Evolutionary conservation across 176 grass and related monocot species (phyloP).

Genomic region (Eremochloa ophiuroides): DNA sequence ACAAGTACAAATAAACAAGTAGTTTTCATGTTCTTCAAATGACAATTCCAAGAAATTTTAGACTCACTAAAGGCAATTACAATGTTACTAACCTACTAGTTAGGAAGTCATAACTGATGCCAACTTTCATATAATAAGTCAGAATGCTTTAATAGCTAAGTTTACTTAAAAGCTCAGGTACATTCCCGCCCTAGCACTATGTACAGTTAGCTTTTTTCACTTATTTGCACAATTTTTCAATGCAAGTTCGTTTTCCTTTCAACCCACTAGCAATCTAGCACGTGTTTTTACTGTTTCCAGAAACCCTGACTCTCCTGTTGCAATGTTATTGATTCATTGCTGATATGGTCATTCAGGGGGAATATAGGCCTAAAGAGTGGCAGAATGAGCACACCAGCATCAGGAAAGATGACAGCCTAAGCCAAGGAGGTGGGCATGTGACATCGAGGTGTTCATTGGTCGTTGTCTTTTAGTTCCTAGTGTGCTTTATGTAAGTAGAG

Average conservation of each 20-base stretch:
- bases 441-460: background rate
- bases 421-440: background rate
- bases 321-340: background rate
- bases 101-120: background rate
- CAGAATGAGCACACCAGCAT: background rate
- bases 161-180: background rate
- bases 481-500: background rate
- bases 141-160: background rate
- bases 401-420: background rate
- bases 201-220: background rate
- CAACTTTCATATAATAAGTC: background rate
- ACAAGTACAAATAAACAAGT: background rate
- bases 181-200: background rate
- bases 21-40: constrained; percentile 4
- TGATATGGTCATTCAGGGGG: background rate
- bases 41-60: constrained; percentile 2
- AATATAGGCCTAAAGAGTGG: background rate
- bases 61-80: background rate
- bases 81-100: background rate
- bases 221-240: background rate
- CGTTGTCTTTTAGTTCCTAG: background rate
- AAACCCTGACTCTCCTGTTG: background rate
- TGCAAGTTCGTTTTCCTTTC: background rate
- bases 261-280: background rate
- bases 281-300: background rate